These are phyloP conservation scores for Magnusiomyces paraingens DNA, from an alignment of 1,139 yeast genomes.

Conservation along the genomic window DNA sequence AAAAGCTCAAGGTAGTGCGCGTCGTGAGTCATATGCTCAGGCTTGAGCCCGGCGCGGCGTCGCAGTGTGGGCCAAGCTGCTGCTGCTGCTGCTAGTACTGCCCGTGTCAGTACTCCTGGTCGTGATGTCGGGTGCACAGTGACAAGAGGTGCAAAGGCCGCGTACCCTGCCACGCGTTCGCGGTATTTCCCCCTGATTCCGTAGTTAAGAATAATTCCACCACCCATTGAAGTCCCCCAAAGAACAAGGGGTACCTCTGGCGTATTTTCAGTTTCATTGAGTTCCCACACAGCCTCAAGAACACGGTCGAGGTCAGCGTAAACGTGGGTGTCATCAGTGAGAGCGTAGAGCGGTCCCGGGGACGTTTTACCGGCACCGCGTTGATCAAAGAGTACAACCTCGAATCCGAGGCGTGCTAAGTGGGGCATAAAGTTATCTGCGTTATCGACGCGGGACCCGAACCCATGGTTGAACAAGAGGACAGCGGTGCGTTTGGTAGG, in stretches of 20 bases:
- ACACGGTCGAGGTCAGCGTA: conserved; percentile 64
- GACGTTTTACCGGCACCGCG: conserved; percentile 78
- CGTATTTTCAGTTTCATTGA: no score
- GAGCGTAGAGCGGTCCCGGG: conserved; percentile 49
- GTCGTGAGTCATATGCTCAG: conserved; percentile 53
- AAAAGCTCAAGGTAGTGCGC: conserved; percentile 17
- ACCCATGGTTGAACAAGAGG: conserved; percentile 55
- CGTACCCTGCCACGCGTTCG: conserved; percentile 48
- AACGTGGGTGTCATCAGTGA: conserved; percentile 56
- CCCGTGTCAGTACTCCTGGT: conserved; percentile 48
- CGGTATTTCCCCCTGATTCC: conserved; percentile 59
- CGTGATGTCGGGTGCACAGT: conserved; percentile 38
- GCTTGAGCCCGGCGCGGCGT: conserved; percentile 50
- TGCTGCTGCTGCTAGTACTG: conserved; percentile 45
- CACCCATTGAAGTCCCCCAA: conserved; percentile 94
- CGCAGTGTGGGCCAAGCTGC: conserved; percentile 47
- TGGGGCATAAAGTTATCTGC: conserved; percentile 57
- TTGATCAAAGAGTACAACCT: conserved; percentile 73
- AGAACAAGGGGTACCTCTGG: no score
- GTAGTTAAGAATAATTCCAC: conserved; percentile 72
- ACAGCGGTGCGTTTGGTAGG: conserved; percentile 47
- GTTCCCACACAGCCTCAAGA: no score
- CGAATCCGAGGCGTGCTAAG: conserved; percentile 57
- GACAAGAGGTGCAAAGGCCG: conserved; percentile 64
- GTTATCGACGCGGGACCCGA: conserved; percentile 50